Conservation (phyloP, 768 basidiomycete species). For the Mycena olivaceomarginata region DNA sequence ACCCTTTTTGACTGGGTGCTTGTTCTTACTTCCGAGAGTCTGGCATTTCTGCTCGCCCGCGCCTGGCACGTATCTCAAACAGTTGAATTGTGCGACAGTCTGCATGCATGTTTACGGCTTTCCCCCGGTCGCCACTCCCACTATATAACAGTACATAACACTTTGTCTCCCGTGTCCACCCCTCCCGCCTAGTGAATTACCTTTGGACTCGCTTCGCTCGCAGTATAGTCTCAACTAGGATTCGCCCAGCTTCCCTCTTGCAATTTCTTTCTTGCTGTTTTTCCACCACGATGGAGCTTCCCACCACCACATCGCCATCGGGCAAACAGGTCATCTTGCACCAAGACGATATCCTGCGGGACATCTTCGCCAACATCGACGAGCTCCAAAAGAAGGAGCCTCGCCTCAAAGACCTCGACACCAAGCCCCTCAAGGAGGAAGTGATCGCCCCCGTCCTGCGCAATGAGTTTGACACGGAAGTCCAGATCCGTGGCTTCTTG, state of each 20-base stretch:
- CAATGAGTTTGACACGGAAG: constrained; percentile 10
- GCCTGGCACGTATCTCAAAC: too few relatives aligned
- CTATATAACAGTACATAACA: too few relatives aligned
- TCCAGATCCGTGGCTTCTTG: constrained; percentile 26
- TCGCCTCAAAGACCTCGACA: constrained; percentile 12
- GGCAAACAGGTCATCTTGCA: constrained; percentile 18
- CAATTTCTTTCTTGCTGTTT: background rate
- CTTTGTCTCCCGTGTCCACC: too few relatives aligned
- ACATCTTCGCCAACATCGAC: constrained; percentile 24
- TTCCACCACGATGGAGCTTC: constrained; percentile 17
- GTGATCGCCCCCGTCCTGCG: constrained; percentile 17
- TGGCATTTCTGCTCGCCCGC: too few relatives aligned
- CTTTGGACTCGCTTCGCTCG: too few relatives aligned
- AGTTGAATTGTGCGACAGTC: too few relatives aligned
- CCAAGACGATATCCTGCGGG: constrained; percentile 17
- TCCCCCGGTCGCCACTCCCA: too few relatives aligned
- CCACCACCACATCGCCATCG: constrained; percentile 13
- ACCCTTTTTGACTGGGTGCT: too few relatives aligned
- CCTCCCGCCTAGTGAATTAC: too few relatives aligned
- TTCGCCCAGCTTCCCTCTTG: background rate
- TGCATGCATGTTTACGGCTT: too few relatives aligned
- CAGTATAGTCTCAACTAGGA: too few relatives aligned
- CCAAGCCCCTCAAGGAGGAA: constrained; percentile 23
- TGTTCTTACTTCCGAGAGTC: too few relatives aligned
- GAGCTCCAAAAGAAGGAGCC: background rate